A percentile compares a stretch with the other conserved stretches of the same genome.
Evolutionary conservation across 225 moss, liverwort and hornwort genomes (phyloP).

Genomic region (Physcomitrellopsis africana): DNA sequence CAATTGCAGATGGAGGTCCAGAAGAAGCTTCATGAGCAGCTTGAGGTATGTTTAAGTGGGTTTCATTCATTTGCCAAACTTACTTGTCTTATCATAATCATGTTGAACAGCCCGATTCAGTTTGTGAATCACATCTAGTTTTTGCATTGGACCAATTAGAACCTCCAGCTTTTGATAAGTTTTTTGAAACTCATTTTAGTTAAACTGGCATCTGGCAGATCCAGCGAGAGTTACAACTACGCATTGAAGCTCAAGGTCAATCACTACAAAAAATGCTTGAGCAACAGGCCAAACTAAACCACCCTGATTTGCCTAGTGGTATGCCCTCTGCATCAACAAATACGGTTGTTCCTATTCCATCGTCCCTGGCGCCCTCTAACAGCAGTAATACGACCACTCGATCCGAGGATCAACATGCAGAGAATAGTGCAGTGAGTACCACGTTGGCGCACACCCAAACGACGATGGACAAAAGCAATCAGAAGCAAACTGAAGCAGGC

Average conservation of each 20-base stretch:
- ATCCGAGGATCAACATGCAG: slow-evolving; percentile 32
- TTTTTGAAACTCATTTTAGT: background rate
- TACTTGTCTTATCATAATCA: background rate
- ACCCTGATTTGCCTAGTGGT: slow-evolving; percentile 45
- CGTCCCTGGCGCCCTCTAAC: slow-evolving; percentile 32
- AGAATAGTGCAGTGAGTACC: slow-evolving; percentile 13
- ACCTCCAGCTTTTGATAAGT: no score
- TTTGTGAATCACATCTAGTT: background rate
- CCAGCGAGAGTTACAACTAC: slow-evolving; percentile 64
- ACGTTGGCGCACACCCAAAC: slow-evolving; percentile 22
- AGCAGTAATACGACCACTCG: slow-evolving; percentile 30
- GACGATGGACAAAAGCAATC: slow-evolving; percentile 26
- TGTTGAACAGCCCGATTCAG: background rate
- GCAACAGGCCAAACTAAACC: slow-evolving; percentile 51
- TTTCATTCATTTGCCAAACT: background rate
- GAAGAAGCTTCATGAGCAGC: slow-evolving; percentile 93
- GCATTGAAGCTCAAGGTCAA: slow-evolving; percentile 69
- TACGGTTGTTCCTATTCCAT: slow-evolving; percentile 22
- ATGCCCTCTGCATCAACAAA: slow-evolving; percentile 32
- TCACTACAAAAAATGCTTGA: slow-evolving; percentile 66
- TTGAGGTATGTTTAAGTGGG: slow-evolving; percentile 60
- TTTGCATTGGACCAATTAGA: no score
- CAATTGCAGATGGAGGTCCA: slow-evolving; percentile 79
- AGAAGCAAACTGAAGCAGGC: slow-evolving; percentile 29
- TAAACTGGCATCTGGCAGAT: slow-evolving; percentile 36